Evolutionary conservation across 768 basidiomycete genomes (phyloP).

Genomic region (Tylopilus felleus): DNA sequence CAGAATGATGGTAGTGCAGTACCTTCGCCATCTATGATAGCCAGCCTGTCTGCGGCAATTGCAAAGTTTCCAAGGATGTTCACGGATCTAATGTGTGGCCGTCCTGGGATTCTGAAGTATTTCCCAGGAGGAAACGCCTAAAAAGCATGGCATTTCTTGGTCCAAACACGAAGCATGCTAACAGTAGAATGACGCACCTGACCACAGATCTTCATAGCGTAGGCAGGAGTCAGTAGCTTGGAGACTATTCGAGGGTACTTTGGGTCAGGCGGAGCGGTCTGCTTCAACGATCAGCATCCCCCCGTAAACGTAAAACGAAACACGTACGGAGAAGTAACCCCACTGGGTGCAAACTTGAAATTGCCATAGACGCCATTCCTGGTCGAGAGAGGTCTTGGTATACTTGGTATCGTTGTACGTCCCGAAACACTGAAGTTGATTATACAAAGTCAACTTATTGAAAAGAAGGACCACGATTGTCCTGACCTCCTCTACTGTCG

Average conservation of each 20-base stretch:
- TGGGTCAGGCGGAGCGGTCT: slow-evolving; percentile 76
- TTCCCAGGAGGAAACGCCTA: slow-evolving; percentile 79
- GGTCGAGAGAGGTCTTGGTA: slow-evolving; percentile 54
- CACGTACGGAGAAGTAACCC: slow-evolving; percentile 84
- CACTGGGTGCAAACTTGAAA: slow-evolving; percentile 95
- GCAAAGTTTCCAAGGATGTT: slow-evolving; percentile 84
- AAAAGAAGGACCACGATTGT: neutral
- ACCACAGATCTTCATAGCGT: slow-evolving; percentile 63
- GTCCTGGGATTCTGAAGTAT: slow-evolving; percentile 62
- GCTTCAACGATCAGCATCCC: neutral
- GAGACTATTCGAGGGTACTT: slow-evolving; percentile 77
- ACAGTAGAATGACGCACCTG: slow-evolving; percentile 40
- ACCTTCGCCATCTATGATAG: slow-evolving; percentile 88
- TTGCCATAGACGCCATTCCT: slow-evolving; percentile 83
- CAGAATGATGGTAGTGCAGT: slow-evolving; percentile 5
- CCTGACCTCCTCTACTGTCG: slow-evolving; percentile 49
- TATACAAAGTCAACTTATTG: neutral
- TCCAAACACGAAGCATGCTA: neutral
- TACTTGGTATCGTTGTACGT: slow-evolving; percentile 70
- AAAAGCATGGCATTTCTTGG: neutral
- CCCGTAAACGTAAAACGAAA: neutral
- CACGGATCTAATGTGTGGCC: slow-evolving; percentile 80
- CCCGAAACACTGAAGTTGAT: slow-evolving; percentile 70
- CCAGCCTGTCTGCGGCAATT: slow-evolving; percentile 75
- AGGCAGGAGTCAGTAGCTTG: slow-evolving; percentile 66